Percentiles rank a stretch among this genome's conserved stretches.
phyloP scores from a whole-genome alignment of 768 basidiomycete genomes.

The Rhodotorula kratochvilovae region DNA sequence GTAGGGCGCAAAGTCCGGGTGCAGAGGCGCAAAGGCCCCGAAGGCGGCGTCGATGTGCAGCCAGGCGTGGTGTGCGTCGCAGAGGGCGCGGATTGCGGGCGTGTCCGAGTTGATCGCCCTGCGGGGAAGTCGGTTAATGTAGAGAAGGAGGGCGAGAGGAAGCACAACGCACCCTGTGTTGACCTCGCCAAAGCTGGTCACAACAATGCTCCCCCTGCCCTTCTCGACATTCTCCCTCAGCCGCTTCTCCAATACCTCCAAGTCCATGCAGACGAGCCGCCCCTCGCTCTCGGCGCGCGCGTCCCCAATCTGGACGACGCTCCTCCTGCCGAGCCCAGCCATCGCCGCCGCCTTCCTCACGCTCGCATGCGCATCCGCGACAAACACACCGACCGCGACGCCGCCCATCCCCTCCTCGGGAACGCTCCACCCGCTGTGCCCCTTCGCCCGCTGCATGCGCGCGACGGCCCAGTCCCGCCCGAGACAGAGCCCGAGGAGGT shows the following conservation, averaged over 20 bases:
- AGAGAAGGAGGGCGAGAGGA: background rate
- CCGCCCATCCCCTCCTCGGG: constrained; percentile 49
- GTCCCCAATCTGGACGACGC: constrained; percentile 46
- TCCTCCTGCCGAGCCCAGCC: constrained; percentile 49
- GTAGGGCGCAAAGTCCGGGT: constrained; percentile 46
- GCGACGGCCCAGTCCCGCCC: constrained; percentile 48
- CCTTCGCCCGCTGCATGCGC: constrained; percentile 36
- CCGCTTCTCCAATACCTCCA: constrained; percentile 44
- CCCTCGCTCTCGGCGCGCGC: constrained; percentile 6
- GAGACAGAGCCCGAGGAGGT: constrained; percentile 51
- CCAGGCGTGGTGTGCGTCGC: constrained; percentile 49
- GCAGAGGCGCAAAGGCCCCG: constrained; percentile 50
- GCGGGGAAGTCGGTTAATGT: background rate
- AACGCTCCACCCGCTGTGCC: constrained; percentile 44
- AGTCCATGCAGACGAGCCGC: constrained; percentile 45
- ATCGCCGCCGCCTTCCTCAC: constrained; percentile 51
- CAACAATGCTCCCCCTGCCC: constrained; percentile 44
- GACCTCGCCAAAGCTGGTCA: constrained; percentile 50
- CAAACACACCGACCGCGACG: constrained; percentile 46
- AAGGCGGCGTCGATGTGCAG: constrained; percentile 54
- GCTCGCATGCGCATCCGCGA: constrained; percentile 50
- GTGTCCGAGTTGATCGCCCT: constrained; percentile 48
- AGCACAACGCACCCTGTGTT: constrained; percentile 47
- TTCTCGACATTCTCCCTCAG: constrained; percentile 43
- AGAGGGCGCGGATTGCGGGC: constrained; percentile 46